A percentile compares a stretch with the other conserved stretches of the same genome.
Conservation (phyloP, 1,139 yeast species). For the Saccharomyces hybrid region DNA sequence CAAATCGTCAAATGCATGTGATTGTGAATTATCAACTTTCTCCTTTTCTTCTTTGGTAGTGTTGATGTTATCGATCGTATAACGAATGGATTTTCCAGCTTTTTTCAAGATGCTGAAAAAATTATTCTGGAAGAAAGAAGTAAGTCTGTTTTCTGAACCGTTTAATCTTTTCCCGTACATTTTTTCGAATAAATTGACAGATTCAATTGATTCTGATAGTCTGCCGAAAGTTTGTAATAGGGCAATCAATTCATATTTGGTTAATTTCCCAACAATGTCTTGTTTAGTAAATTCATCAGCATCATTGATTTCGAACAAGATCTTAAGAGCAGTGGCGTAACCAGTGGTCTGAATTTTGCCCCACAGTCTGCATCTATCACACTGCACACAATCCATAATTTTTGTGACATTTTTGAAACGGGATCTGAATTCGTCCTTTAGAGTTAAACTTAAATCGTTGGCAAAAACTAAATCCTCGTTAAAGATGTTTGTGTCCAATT, state of each 20-base stretch:
- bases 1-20: conserved; percentile 18
- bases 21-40: conserved; percentile 5
- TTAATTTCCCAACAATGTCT: conserved; percentile 42
- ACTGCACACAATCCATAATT: conserved; percentile 96
- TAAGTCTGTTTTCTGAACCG: conserved; percentile 15
- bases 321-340: conserved; percentile 90
- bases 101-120: conserved; percentile 25
- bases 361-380: conserved; percentile 96
- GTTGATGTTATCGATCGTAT: conserved; percentile 10
- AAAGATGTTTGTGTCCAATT: conserved; percentile 44
- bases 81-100: conserved; percentile 19
- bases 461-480: conserved; percentile 53
- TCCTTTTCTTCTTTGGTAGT: conserved; percentile 16
- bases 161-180: conserved; percentile 38
- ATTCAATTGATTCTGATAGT: conserved; percentile 71
- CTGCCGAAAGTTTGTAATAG: conserved; percentile 87
- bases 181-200: conserved; percentile 62
- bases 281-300: conserved; percentile 37
- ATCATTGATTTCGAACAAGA: conserved; percentile 64
- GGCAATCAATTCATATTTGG: conserved; percentile 84
- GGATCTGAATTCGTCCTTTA: conserved; percentile 71
- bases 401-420: conserved; percentile 86
- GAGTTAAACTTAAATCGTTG: conserved; percentile 34
- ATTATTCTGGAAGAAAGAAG: conserved; percentile 27
- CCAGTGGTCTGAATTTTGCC: conserved; percentile 96